Percentiles rank a stretch among this genome's conserved stretches.
Evolutionary conservation across 768 basidiomycete genomes (phyloP).

Genomic region (Psilocybe subaeruginosa): DNA sequence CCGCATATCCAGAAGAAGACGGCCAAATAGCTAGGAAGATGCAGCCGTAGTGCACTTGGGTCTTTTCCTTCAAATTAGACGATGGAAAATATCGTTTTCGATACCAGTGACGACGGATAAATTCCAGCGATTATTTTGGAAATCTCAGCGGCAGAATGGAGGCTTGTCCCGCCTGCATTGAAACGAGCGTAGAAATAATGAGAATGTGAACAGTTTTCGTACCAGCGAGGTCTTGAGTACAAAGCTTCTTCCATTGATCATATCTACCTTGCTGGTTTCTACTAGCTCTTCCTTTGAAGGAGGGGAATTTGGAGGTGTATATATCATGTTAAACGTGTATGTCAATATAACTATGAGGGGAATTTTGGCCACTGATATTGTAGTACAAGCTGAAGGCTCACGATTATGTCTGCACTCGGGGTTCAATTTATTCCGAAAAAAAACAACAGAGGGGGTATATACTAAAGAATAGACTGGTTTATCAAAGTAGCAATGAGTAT

Average conservation of each 20-base stretch:
- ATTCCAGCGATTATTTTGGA: conserved; percentile 13
- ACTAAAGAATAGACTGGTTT: too few relatives aligned
- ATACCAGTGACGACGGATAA: conserved; percentile 2
- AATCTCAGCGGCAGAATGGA: conserved; percentile 5
- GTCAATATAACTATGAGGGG: conserved; percentile 6
- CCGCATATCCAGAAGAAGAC: conserved; percentile 13
- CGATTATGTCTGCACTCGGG: too few relatives aligned
- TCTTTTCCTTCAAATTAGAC: conserved; percentile 11
- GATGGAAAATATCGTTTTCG: conserved; percentile 6
- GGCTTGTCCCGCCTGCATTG: conserved; percentile 5
- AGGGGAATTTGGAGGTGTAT: conserved; percentile 15
- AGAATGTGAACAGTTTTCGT: neutral
- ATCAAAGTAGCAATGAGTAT: too few relatives aligned
- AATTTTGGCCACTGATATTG: conserved; percentile 14
- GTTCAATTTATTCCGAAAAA: too few relatives aligned
- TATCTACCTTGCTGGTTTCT: neutral
- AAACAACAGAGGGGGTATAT: too few relatives aligned
- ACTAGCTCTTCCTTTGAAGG: conserved; percentile 15
- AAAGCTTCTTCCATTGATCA: neutral
- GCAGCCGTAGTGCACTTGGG: conserved; percentile 7
- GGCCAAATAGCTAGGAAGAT: conserved; percentile 2
- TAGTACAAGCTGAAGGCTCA: neutral
- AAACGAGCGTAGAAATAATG: neutral
- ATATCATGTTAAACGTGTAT: conserved; percentile 4
- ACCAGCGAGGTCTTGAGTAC: neutral